Conservation (phyloP, 768 basidiomycete genomes). For the Kwoniella bestiolae region DNA sequence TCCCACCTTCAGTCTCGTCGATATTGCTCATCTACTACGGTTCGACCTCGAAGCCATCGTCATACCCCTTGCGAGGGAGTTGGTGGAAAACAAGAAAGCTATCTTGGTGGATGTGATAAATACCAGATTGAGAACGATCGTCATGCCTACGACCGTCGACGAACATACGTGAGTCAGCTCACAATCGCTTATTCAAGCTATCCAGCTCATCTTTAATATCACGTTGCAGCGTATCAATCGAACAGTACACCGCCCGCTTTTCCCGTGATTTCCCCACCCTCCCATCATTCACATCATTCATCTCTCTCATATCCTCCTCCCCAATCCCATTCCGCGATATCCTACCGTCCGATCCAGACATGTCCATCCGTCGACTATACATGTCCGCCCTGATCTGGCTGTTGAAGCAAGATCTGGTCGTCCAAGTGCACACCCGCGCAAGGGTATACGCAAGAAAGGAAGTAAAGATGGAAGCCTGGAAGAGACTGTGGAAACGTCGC, state of each 20-base stretch:
- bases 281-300: slow-evolving; percentile 62
- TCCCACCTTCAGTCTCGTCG: slow-evolving; percentile 45
- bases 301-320: slow-evolving; percentile 74
- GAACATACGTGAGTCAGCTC: slow-evolving; percentile 47
- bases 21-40: slow-evolving; percentile 51
- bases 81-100: slow-evolving; percentile 86
- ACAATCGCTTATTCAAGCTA: no score
- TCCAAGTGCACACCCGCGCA: slow-evolving; percentile 82
- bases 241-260: slow-evolving; percentile 38
- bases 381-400: slow-evolving; percentile 88
- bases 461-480: slow-evolving; percentile 72
- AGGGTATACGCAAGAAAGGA: slow-evolving; percentile 77
- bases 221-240: slow-evolving; percentile 62
- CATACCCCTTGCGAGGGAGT: slow-evolving; percentile 86
- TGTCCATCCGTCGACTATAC: slow-evolving; percentile 65
- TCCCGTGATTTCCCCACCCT: slow-evolving; percentile 31
- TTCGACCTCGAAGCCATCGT: slow-evolving; percentile 64
- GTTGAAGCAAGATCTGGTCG: slow-evolving; percentile 80
- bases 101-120: slow-evolving; percentile 87
- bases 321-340: slow-evolving; percentile 73
- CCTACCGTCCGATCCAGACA: slow-evolving; percentile 60
- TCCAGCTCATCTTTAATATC: no score
- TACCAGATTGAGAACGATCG: slow-evolving; percentile 76
- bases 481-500: slow-evolving; percentile 41
- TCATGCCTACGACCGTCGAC: slow-evolving; percentile 63